Evolutionary conservation across 257 asterid genomes (phyloP).

Genomic region (Agastache rugosa): DNA sequence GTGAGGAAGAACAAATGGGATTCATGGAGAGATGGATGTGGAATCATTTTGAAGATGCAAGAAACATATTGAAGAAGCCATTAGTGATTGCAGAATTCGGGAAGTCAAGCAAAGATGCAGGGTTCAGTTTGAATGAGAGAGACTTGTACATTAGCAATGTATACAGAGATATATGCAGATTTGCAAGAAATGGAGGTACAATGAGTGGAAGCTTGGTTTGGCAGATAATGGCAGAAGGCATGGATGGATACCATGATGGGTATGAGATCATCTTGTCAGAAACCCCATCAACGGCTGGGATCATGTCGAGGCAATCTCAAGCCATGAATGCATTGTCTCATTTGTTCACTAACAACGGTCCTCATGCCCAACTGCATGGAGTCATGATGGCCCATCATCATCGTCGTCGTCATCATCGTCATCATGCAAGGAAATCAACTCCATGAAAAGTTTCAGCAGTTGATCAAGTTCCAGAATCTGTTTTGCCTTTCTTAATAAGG

Average conservation of each 20-base stretch:
- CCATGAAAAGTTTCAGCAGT: neutral
- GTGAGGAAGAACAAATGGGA: slow-evolving; percentile 58
- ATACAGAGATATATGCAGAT: slow-evolving; percentile 51
- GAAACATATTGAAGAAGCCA: slow-evolving; percentile 62
- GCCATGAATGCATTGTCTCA: slow-evolving; percentile 59
- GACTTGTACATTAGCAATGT: slow-evolving; percentile 57
- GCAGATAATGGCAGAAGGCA: slow-evolving; percentile 73
- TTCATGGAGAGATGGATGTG: slow-evolving; percentile 77
- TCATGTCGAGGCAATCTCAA: slow-evolving; percentile 63
- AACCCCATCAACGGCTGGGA: slow-evolving; percentile 56
- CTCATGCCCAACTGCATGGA: neutral
- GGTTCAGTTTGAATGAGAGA: slow-evolving; percentile 44
- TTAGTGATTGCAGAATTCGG: slow-evolving; percentile 72
- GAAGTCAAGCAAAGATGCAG: slow-evolving; percentile 63
- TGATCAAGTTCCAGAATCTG: no score
- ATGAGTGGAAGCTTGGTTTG: slow-evolving; percentile 79
- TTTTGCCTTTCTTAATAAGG: no score
- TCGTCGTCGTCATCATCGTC: slow-evolving; percentile 22
- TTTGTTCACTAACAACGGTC: slow-evolving; percentile 19
- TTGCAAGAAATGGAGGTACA: slow-evolving; percentile 68
- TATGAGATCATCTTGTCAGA: slow-evolving; percentile 57
- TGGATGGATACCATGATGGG: slow-evolving; percentile 72
- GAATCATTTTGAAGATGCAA: slow-evolving; percentile 70
- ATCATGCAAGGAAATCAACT: slow-evolving; percentile 12
- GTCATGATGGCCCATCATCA: slow-evolving; percentile 1